These are phyloP conservation scores for Hirsutella rhossiliensis DNA, from an alignment of 2,329 filamentous ascomycete species.

Conservation along the genomic window DNA sequence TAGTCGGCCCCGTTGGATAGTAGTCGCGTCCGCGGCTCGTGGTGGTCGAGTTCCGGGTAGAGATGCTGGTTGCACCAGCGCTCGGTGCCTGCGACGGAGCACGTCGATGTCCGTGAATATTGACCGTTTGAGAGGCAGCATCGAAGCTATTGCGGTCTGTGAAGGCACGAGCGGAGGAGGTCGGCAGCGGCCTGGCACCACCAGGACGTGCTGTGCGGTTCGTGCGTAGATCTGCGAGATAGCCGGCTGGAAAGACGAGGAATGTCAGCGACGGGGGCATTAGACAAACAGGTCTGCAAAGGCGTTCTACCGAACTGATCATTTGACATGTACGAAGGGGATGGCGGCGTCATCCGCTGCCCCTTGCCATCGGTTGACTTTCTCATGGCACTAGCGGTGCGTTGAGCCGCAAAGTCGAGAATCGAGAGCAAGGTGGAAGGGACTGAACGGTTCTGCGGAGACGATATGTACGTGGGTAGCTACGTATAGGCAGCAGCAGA, in stretches of 20 bases:
- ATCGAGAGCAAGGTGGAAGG: background rate
- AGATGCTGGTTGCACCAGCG: slow-evolving; percentile 29
- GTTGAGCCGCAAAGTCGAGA: background rate
- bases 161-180: slow-evolving; percentile 18
- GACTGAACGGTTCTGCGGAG: background rate
- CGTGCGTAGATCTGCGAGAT: slow-evolving; percentile 58
- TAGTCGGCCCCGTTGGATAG: slow-evolving; percentile 29
- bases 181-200: slow-evolving; percentile 54
- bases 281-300: background rate
- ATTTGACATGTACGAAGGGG: slow-evolving; percentile 52
- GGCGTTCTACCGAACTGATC: slow-evolving; percentile 48
- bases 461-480: background rate
- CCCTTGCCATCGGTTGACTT: slow-evolving; percentile 21
- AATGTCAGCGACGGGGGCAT: slow-evolving; percentile 1
- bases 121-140: slow-evolving; percentile 15
- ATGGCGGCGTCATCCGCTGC: slow-evolving; percentile 47
- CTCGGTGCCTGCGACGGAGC: slow-evolving; percentile 24
- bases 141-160: slow-evolving; percentile 19
- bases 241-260: slow-evolving; percentile 39
- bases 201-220: slow-evolving; percentile 56
- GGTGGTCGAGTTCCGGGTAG: slow-evolving; percentile 36
- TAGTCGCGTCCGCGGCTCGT: slow-evolving; percentile 37
- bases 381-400: slow-evolving; percentile 12
- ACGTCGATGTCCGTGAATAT: slow-evolving; percentile 12
- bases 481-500: background rate